phyloP scores from a whole-genome alignment of 192 early-diverging fungal genomes.

The Lobulomyces angularis region DNA sequence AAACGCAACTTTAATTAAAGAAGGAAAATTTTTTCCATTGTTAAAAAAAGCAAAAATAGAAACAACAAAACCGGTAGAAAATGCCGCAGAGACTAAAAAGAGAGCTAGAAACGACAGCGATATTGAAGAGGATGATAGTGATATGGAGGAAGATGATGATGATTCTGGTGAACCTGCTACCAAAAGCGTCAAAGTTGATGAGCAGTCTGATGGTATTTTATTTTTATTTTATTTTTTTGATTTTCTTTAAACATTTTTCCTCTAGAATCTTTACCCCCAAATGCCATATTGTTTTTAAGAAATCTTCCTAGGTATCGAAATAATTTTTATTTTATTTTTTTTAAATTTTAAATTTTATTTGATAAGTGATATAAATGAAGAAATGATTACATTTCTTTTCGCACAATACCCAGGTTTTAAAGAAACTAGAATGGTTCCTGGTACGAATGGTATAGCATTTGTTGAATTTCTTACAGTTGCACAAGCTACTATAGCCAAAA shows the following conservation, averaged over 20 bases:
- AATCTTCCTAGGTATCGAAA: too few relatives aligned
- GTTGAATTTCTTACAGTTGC: slow-evolving; percentile 46
- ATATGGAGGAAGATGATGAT: slow-evolving; percentile 18
- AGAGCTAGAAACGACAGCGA: slow-evolving; percentile 8
- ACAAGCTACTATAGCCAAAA: slow-evolving; percentile 40
- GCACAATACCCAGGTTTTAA: slow-evolving; percentile 53
- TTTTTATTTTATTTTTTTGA: too few relatives aligned
- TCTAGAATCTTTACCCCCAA: too few relatives aligned
- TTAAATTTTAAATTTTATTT: too few relatives aligned
- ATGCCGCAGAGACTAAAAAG: slow-evolving; percentile 2
- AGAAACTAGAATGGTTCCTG: slow-evolving; percentile 54
- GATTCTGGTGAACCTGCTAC: too few relatives aligned
- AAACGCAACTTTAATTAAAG: slow-evolving; percentile 54
- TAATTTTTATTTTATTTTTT: too few relatives aligned
- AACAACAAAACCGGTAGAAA: slow-evolving; percentile 1
- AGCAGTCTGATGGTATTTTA: slow-evolving; percentile 4
- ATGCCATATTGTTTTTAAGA: too few relatives aligned
- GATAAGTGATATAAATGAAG: slow-evolving; percentile 31
- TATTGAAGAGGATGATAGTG: slow-evolving; percentile 4
- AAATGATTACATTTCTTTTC: slow-evolving; percentile 37
- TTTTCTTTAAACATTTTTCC: too few relatives aligned
- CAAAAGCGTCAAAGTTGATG: too few relatives aligned
- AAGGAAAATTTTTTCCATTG: slow-evolving; percentile 51
- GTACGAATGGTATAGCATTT: slow-evolving; percentile 51
- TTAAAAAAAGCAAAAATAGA: background rate